These are phyloP conservation scores for Wallemia mellicola DNA, from an alignment of 1,284 basidiomycete species.

Conservation along the genomic window DNA sequence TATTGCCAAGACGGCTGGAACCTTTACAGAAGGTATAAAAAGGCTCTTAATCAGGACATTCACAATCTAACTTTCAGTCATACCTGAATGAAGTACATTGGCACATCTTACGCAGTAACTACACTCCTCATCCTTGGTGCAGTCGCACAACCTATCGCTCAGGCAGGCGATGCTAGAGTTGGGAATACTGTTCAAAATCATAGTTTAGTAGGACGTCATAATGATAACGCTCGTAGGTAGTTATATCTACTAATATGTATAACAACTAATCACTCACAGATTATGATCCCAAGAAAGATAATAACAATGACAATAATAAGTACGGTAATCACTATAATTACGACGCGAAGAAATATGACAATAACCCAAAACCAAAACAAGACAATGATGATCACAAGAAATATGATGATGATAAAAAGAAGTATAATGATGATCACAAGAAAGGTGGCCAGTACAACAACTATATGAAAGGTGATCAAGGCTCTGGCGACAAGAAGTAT, in stretches of 20 bases:
- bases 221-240: too few species aligned
- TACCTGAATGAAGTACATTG: too few species aligned
- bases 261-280: not conserved
- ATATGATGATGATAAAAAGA: not conserved
- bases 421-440: not conserved
- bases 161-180: not conserved
- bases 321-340: not conserved
- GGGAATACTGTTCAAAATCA: too few species aligned
- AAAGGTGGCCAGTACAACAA: not conserved
- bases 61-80: not conserved
- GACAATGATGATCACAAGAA: not conserved
- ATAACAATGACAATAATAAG: not conserved
- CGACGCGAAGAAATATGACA: not conserved
- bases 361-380: not conserved
- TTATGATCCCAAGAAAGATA: not conserved
- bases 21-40: not conserved
- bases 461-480: not conserved
- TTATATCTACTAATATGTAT: too few species aligned
- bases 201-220: too few species aligned
- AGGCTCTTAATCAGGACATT: too few species aligned
- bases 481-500: not conserved
- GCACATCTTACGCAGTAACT: too few species aligned
- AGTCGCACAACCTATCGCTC: not conserved
- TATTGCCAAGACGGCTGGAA: not conserved
- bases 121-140: too few species aligned